A percentile compares a stretch with the other conserved stretches of the same genome.
Evolutionary conservation across 495 filamentous ascomycete genomes (phyloP).

Genomic region (Penicillium samsonianum): DNA sequence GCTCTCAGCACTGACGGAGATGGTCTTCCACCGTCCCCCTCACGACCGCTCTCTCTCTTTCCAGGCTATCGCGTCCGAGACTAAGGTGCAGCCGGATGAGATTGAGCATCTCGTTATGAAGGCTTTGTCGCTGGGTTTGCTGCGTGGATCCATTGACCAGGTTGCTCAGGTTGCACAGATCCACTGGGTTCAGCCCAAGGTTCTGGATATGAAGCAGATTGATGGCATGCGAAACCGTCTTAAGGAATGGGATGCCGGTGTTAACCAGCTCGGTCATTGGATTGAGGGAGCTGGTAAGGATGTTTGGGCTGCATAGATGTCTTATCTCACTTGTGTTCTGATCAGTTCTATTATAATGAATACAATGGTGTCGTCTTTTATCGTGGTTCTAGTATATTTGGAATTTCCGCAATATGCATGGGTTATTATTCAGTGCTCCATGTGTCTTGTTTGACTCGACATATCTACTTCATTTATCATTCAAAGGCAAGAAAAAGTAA

Average conservation of each 20-base stretch:
- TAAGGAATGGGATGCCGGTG: conserved; percentile 92
- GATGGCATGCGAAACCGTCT: conserved; percentile 86
- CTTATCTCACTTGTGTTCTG: conserved; percentile 14
- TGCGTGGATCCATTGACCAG: conserved; percentile 94
- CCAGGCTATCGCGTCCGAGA: conserved; percentile 81
- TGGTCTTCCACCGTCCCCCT: conserved; percentile 92
- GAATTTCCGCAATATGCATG: neutral
- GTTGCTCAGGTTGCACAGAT: conserved; percentile 92
- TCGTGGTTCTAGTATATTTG: conserved; percentile 11
- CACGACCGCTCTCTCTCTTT: conserved; percentile 96
- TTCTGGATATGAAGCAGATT: conserved; percentile 93
- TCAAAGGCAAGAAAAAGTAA: neutral
- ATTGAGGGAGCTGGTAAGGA: conserved; percentile 87
- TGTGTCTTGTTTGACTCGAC: neutral
- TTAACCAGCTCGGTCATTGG: conserved; percentile 93
- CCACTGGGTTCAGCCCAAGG: conserved; percentile 98
- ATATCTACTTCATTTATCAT: neutral
- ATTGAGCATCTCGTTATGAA: conserved; percentile 99
- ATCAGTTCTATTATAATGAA: conserved; percentile 30
- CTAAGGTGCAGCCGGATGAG: conserved; percentile 84
- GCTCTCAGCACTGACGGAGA: conserved; percentile 89
- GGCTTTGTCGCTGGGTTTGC: conserved; percentile 86
- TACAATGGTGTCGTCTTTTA: conserved; percentile 26
- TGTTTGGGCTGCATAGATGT: conserved; percentile 77
- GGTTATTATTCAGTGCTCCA: too few relatives aligned